Evolutionary conservation across 2,329 filamentous ascomycete species (phyloP), one percentile per base, ranked within the genome.

Genomic region (Paecilomyces sp.): DNA sequence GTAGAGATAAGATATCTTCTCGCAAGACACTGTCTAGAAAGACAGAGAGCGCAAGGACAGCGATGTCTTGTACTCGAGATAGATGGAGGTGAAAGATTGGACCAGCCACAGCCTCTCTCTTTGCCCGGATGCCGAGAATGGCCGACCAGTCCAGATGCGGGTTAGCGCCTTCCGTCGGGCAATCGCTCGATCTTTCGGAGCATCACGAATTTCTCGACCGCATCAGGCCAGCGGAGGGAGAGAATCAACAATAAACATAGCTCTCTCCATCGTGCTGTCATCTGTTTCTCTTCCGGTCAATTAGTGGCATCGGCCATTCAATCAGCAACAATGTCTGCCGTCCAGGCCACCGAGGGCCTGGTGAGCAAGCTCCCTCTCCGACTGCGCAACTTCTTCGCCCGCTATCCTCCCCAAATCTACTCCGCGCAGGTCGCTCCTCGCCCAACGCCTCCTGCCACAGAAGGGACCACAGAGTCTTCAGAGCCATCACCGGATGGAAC

Each of bases 331-430:
- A 67, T 64, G 64, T 62, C 65, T 24, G 61, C 64, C 64, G 30
- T 62, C 57, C 54, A 57, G 59, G 54, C 64, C 64, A 33, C 62
- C 55, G 52, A 57, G 57, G 41, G 59, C 62, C 59, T 65, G 57
- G 64, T 69, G 54, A 65, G 58, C 61, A 58, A 65, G 25, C 85
- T 97, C 50, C 94, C 92, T 8, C 80, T 85, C 58, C 88, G 88
- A 50, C 85, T 99, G 54, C 85, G 89, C 71, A 86, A 87, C 69
- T 97, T 99, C 83, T 89, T 99, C 76, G 88, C 89, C 60, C 89
- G 90, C 65, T 97, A 93, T 75, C 94, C 94, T 51, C 92, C 93
- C 55, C 83, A 70, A 71, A 72, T 67, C 67, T 84, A 74, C 68
- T 80, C 73, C 57, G 71, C 74, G 28, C 64, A 73, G 65, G 70